A percentile compares a stretch with the other conserved stretches of the same genome.
Evolutionary conservation across 352 stramenopile species (phyloP).

Genomic region (Phytophthora chlamydospora): DNA sequence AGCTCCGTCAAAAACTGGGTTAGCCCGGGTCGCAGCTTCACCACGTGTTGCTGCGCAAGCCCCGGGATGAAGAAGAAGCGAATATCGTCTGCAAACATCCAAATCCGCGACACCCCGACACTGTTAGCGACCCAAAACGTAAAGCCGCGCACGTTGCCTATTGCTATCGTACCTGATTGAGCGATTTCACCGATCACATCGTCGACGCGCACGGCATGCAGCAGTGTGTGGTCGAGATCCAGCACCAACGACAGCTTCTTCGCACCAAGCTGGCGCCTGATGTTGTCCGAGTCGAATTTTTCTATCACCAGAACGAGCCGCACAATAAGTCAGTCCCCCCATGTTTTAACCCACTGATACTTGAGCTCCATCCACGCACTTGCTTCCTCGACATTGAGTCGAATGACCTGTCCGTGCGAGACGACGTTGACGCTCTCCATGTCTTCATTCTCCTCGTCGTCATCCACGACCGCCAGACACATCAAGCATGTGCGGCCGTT

Average conservation of each 20-base stretch:
- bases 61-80: conserved; percentile 82
- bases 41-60: conserved; percentile 86
- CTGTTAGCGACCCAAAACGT: conserved; percentile 1
- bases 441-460: conserved; percentile 72
- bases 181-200: conserved; percentile 68
- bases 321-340: conserved; percentile 9
- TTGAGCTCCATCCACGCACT: conserved; percentile 71
- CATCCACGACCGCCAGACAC: conserved; percentile 74
- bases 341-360: conserved; percentile 43
- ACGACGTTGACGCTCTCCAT: conserved; percentile 83
- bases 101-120: not conserved
- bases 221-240: conserved; percentile 97
- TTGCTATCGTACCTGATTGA: conserved; percentile 47
- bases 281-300: conserved; percentile 88
- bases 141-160: not conserved
- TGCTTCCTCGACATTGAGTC: conserved; percentile 97
- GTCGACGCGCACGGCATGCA: conserved; percentile 92
- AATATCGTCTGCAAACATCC: conserved; percentile 63
- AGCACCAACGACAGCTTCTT: conserved; percentile 96
- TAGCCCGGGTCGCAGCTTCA: conserved; percentile 94
- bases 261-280: conserved; percentile 82
- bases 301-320: conserved; percentile 41
- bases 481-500: conserved; percentile 83
- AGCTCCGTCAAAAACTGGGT: conserved; percentile 89
- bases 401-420: conserved; percentile 90